Evolutionary conservation across 2,329 filamentous ascomycete genomes (phyloP).

Genomic region (Trichoderma sp.): DNA sequence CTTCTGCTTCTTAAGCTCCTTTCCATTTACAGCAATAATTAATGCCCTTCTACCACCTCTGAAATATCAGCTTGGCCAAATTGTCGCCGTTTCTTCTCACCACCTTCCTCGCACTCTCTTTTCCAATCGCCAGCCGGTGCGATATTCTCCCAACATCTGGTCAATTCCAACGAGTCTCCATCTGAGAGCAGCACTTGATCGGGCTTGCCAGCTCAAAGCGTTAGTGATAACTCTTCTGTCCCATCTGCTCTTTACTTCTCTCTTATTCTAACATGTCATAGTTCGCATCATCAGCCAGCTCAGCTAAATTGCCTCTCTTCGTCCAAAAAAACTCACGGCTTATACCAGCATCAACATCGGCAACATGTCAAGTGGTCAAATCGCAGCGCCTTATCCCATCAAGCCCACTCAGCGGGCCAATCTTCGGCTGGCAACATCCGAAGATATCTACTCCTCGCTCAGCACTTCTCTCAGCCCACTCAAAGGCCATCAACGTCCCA

Average conservation of each 20-base stretch:
- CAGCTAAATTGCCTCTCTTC: not conserved
- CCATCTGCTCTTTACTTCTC: not conserved
- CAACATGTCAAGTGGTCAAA: slow-evolving; percentile 44
- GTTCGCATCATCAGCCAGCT: not conserved
- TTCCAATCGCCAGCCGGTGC: not conserved
- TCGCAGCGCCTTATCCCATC: slow-evolving; percentile 52
- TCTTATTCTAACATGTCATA: not conserved
- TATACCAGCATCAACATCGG: slow-evolving; percentile 7
- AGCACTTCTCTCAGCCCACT: slow-evolving; percentile 37
- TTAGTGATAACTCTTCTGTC: not conserved
- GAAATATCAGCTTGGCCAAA: not conserved
- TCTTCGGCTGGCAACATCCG: slow-evolving; percentile 45
- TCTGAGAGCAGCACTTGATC: not conserved
- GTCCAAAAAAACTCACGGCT: not conserved
- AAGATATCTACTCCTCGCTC: slow-evolving; percentile 59
- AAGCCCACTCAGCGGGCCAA: slow-evolving; percentile 51
- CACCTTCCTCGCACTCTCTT: not conserved
- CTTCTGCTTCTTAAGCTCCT: slow-evolving; percentile 12
- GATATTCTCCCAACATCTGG: not conserved
- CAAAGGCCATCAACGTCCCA: slow-evolving; percentile 15
- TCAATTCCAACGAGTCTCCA: not conserved
- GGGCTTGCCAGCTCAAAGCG: not conserved
- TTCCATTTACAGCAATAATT: slow-evolving; percentile 9
- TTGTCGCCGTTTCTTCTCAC: not conserved
- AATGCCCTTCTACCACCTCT: slow-evolving; percentile 5